Percentiles rank a stretch among this genome's conserved stretches.
Conservation (phyloP, 192 early-diverging fungal species). For the Coemansia sp. region DNA sequence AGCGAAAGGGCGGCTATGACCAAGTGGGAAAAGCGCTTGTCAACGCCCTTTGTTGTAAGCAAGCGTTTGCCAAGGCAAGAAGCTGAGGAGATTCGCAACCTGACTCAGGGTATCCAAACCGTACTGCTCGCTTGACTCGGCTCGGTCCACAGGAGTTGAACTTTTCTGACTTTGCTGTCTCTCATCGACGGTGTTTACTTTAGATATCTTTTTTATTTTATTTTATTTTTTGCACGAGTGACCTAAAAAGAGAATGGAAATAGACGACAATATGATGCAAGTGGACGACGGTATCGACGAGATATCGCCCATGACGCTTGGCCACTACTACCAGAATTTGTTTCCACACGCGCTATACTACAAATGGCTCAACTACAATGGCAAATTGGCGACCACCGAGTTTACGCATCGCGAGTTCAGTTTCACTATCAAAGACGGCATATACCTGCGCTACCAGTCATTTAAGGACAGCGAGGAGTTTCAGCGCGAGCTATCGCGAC, state of each 20-base stretch:
- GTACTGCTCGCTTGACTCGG: constrained; percentile 25
- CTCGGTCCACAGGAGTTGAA: neutral
- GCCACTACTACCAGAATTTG: constrained; percentile 78
- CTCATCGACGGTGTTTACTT: constrained; percentile 7
- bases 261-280: constrained; percentile 15
- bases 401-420: constrained; percentile 92
- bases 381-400: constrained; percentile 61
- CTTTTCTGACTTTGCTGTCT: neutral
- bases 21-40: constrained; percentile 33
- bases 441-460: constrained; percentile 89
- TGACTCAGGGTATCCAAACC: constrained; percentile 23
- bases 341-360: constrained; percentile 85
- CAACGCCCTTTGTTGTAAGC: constrained; percentile 16
- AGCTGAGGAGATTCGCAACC: constrained; percentile 27
- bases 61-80: constrained; percentile 24
- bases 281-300: constrained; percentile 36
- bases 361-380: constrained; percentile 75
- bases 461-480: constrained; percentile 73
- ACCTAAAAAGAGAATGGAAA: neutral
- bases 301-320: constrained; percentile 52
- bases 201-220: neutral
- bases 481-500: constrained; percentile 68
- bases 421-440: constrained; percentile 77
- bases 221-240: neutral
- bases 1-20: constrained; percentile 26